Evolutionary conservation across 352 stramenopile species (phyloP), one percentile per base, ranked within the genome.

Genomic region (Elongisporangium senticosum): DNA sequence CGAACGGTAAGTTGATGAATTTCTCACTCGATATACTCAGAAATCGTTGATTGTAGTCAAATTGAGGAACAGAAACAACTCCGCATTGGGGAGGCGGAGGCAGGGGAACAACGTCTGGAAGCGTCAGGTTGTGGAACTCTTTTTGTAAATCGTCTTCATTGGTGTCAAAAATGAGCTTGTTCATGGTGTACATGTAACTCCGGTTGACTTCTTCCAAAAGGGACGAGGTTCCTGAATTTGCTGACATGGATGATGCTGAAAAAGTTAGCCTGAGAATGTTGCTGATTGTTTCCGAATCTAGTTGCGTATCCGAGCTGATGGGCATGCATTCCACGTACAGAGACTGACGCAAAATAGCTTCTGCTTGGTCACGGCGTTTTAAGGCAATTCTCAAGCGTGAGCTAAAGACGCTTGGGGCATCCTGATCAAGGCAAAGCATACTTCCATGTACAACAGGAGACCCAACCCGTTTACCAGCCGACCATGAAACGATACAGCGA

Each of bases 111-210:
- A 57, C 49, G 48, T 71, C 50, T 1, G 80, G 76, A 7, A 92
- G 54, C 26, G 59, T 67, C 3, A 94, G 60, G 33, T 86, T 73
- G 0, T 66, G 64, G 51, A 90, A 88, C 47, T 89, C 83, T n/a
- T 23, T 28, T 21, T 65, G 56, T n/a, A 89, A 49, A 43, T 94
- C 83, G 33, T 75, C 60, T n/a, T 79, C 53, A 21, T 86, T 92
- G 7, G 79, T 81, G 49, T 91, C 81, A 20, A 98, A 90, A 7
- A 98, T 80, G 17, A 98, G 65, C 28, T 89, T 82, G 84, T 98
- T 98, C 89, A 98, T 97, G 21, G 89, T 89, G 28, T 90, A 77
- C 72, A 95, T 91, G 69, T 97, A 98, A 59, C 96, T 86, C 4
- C 77, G 65, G 63, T 95, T 96, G 26, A 97, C 87, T 72, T 98